Conservation (phyloP, 371 early-diverging fungal species). For the Lichtheimia corymbifera region DNA sequence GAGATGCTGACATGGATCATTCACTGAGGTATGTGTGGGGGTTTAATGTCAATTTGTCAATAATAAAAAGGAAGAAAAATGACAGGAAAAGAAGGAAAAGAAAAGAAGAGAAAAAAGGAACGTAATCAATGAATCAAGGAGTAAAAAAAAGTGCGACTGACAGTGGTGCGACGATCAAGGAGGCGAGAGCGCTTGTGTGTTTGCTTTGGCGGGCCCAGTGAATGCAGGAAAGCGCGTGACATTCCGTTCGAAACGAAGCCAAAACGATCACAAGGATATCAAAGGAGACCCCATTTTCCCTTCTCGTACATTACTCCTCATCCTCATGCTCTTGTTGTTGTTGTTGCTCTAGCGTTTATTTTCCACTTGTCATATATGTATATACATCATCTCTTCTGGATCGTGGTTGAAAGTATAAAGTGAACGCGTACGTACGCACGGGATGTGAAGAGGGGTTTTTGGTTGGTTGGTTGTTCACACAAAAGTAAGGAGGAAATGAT, state of each 20-base stretch:
- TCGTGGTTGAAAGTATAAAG: too few relatives aligned
- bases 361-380: too few relatives aligned
- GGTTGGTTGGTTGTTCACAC: too few relatives aligned
- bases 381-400: too few relatives aligned
- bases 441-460: too few relatives aligned
- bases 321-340: too few relatives aligned
- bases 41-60: background rate
- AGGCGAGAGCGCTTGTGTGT: background rate
- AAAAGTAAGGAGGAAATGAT: too few relatives aligned
- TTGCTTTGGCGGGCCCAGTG: background rate
- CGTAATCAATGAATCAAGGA: constrained; percentile 2
- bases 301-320: too few relatives aligned
- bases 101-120: background rate
- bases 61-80: background rate
- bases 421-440: too few relatives aligned
- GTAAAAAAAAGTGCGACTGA: background rate
- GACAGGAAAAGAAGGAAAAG: background rate
- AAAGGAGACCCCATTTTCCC: too few relatives aligned
- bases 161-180: constrained; percentile 3
- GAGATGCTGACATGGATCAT: background rate
- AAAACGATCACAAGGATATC: background rate
- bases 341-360: too few relatives aligned
- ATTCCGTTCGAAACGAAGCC: constrained; percentile 1
- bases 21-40: background rate
- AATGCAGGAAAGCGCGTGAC: constrained; percentile 3